Evolutionary conservation across 805 yeast genomes (phyloP).

Genomic region (Candida chauliodis): DNA sequence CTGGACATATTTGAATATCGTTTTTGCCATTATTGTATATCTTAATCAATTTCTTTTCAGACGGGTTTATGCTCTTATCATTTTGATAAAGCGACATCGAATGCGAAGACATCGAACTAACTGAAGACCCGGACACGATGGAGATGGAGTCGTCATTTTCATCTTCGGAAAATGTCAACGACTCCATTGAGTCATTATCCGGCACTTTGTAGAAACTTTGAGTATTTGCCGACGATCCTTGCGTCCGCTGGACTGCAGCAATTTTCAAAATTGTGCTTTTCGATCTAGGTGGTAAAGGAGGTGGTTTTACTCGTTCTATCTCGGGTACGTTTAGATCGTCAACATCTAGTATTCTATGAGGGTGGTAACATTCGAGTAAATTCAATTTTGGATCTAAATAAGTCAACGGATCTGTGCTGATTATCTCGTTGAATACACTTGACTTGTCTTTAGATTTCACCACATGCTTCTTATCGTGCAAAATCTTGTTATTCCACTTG

Average conservation of each 20-base stretch:
- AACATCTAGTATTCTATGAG: conserved; percentile 15
- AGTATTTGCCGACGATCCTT: neutral
- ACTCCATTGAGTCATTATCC: conserved; percentile 12
- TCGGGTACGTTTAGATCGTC: conserved; percentile 14
- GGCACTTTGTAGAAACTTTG: neutral
- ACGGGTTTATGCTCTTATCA: conserved; percentile 12
- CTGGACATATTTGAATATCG: conserved; percentile 29
- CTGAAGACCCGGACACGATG: conserved; percentile 4
- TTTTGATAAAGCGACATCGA: conserved; percentile 12
- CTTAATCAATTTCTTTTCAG: conserved; percentile 19
- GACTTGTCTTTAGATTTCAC: conserved; percentile 26
- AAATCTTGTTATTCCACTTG: conserved; percentile 18
- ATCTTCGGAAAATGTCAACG: conserved; percentile 9
- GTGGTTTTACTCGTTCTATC: conserved; percentile 12
- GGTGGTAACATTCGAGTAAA: conserved; percentile 27
- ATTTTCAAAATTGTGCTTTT: conserved; percentile 15
- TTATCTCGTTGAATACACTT: conserved; percentile 30
- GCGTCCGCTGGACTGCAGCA: neutral
- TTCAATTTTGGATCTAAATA: conserved; percentile 24
- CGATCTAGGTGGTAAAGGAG: conserved; percentile 33
- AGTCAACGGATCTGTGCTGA: conserved; percentile 28
- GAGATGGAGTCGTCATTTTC: conserved; percentile 12
- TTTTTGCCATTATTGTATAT: conserved; percentile 34
- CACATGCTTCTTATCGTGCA: conserved; percentile 19
- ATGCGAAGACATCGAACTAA: conserved; percentile 17